These are phyloP conservation scores for Cystobasidium sp. DNA, from an alignment of 1,284 basidiomycete genomes.

Conservation along the genomic window DNA sequence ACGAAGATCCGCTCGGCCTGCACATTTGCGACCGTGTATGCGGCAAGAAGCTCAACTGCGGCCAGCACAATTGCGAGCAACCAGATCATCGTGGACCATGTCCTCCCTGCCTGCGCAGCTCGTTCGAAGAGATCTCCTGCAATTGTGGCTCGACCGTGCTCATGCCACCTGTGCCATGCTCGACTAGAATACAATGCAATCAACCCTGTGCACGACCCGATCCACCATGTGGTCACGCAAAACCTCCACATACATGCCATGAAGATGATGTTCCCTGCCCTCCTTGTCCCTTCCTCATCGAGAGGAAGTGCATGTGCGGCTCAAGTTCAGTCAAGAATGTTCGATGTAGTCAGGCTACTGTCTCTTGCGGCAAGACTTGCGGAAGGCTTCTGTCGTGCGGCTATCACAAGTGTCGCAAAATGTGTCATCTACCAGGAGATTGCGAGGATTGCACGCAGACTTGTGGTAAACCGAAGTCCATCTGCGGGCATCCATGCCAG, in stretches of 20 bases:
- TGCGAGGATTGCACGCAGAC: slow-evolving; percentile 75
- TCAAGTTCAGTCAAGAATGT: slow-evolving; percentile 70
- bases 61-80: slow-evolving; percentile 63
- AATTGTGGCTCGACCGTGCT: slow-evolving; percentile 73
- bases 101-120: slow-evolving; percentile 77
- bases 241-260: slow-evolving; percentile 77
- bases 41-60: slow-evolving; percentile 54
- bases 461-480: slow-evolving; percentile 80
- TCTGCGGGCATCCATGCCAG: slow-evolving; percentile 63
- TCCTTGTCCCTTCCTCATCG: slow-evolving; percentile 77
- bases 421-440: slow-evolving; percentile 72
- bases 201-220: slow-evolving; percentile 76
- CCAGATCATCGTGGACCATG: slow-evolving; percentile 79
- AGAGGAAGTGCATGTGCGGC: slow-evolving; percentile 78
- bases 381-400: slow-evolving; percentile 78
- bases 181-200: slow-evolving; percentile 72
- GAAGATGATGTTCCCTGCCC: slow-evolving; percentile 70
- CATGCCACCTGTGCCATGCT: slow-evolving; percentile 75
- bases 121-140: slow-evolving; percentile 84
- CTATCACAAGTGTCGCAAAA: slow-evolving; percentile 77
- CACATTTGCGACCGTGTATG: slow-evolving; percentile 51
- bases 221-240: slow-evolving; percentile 78
- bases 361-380: slow-evolving; percentile 79
- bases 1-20: slow-evolving; percentile 50
- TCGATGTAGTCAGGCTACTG: slow-evolving; percentile 77